These are phyloP conservation scores for Porogramme epimiltina DNA, from an alignment of 1,284 basidiomycete genomes.

Conservation along the genomic window DNA sequence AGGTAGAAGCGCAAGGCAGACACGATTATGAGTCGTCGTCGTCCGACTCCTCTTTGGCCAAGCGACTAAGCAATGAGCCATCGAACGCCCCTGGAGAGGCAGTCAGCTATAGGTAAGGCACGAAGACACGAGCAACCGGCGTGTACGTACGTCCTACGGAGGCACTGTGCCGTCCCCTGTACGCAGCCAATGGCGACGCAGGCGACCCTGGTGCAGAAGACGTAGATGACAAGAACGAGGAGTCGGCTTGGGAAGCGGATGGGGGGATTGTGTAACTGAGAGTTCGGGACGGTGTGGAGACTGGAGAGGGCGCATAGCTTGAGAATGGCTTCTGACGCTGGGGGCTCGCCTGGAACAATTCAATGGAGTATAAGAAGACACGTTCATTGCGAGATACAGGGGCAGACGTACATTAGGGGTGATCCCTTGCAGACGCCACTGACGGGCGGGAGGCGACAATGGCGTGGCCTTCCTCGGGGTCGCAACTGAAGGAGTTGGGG, in stretches of 20 bases:
- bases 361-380: no score
- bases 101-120: not conserved
- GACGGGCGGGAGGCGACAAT: slow-evolving; percentile 39
- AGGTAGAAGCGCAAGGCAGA: no score
- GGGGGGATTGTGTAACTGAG: slow-evolving; percentile 25
- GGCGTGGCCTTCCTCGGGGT: slow-evolving; percentile 38
- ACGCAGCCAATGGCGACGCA: slow-evolving; percentile 25
- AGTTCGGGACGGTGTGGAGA: slow-evolving; percentile 51
- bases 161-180: slow-evolving; percentile 23
- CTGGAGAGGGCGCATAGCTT: slow-evolving; percentile 48
- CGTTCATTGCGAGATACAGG: not conserved
- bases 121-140: not conserved
- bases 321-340: slow-evolving; percentile 57
- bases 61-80: slow-evolving; percentile 24
- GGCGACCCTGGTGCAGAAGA: slow-evolving; percentile 21
- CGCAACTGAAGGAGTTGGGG: slow-evolving; percentile 36
- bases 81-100: slow-evolving; percentile 23
- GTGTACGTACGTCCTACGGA: slow-evolving; percentile 23
- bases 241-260: slow-evolving; percentile 19
- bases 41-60: slow-evolving; percentile 24
- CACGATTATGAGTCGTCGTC: slow-evolving; percentile 19
- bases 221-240: slow-evolving; percentile 23
- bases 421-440: slow-evolving; percentile 38
- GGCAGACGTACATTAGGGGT: slow-evolving; percentile 45
- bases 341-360: slow-evolving; percentile 47